Percentiles rank a stretch among this genome's conserved stretches.
Evolutionary conservation across 2,329 filamentous ascomycete genomes (phyloP).

Genomic region (Cladosporium sp.): DNA sequence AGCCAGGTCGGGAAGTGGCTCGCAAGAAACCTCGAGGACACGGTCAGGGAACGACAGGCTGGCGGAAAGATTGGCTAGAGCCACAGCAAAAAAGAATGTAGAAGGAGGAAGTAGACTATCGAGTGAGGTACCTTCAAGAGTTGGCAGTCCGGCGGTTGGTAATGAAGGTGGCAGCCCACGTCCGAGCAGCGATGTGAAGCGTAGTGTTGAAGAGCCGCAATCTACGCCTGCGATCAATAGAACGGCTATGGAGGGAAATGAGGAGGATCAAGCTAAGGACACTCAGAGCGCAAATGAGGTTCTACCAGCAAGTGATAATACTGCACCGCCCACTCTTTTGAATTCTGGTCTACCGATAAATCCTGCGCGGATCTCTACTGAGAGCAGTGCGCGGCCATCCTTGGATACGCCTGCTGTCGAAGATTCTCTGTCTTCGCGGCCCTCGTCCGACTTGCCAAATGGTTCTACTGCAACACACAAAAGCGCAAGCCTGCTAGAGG

Average conservation of each 20-base stretch:
- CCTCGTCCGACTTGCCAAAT: constrained; percentile 27
- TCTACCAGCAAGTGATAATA: background rate
- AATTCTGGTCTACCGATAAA: constrained; percentile 33
- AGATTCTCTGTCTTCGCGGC: constrained; percentile 16
- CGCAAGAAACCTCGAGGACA: constrained; percentile 27
- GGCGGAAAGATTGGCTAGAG: constrained; percentile 84
- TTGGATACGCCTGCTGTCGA: constrained; percentile 22
- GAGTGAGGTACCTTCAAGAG: constrained; percentile 47
- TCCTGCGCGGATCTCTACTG: constrained; percentile 29
- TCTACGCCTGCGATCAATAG: constrained; percentile 22
- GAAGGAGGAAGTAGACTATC: constrained; percentile 37
- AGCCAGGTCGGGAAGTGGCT: background rate
- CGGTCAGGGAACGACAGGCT: constrained; percentile 73
- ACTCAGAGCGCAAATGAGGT: background rate
- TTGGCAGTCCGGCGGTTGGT: constrained; percentile 46
- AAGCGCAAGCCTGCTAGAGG: constrained; percentile 36
- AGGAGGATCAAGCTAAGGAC: background rate
- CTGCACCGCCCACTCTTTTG: constrained; percentile 19
- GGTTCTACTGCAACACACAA: constrained; percentile 8
- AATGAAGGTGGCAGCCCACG: constrained; percentile 37
- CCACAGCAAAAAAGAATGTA: constrained; percentile 69
- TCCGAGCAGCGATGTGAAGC: constrained; percentile 42
- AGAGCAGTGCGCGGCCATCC: constrained; percentile 23
- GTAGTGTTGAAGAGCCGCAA: constrained; percentile 15
- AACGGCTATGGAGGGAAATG: constrained; percentile 11